Evolutionary conservation across 139 green algal genomes (phyloP).

Genomic region (Diplosphaera chodatii): DNA sequence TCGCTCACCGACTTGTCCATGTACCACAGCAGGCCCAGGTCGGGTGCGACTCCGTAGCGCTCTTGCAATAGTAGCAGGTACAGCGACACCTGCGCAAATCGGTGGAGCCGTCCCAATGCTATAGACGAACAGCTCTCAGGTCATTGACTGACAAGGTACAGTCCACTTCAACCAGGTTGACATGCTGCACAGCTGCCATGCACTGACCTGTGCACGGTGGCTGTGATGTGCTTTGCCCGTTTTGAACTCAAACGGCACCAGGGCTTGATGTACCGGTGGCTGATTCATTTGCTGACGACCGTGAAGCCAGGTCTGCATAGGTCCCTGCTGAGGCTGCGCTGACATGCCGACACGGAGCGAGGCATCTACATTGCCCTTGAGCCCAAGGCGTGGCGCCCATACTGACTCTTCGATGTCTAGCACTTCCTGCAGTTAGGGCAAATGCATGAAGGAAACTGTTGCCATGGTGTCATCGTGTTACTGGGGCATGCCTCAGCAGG

Average conservation of each 20-base stretch:
- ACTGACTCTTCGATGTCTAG: slow-evolving; percentile 93
- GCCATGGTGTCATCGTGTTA: too few species aligned
- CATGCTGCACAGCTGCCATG: too few species aligned
- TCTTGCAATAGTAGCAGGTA: slow-evolving; percentile 82
- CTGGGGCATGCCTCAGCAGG: too few species aligned
- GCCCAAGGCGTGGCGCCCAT: slow-evolving; percentile 76
- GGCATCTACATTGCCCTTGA: slow-evolving; percentile 91
- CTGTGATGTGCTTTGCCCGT: slow-evolving; percentile 62
- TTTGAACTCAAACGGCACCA: slow-evolving; percentile 95
- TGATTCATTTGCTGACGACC: too few species aligned
- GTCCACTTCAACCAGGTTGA: too few species aligned
- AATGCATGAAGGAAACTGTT: too few species aligned
- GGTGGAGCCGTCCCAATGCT: too few species aligned
- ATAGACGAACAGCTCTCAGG: too few species aligned
- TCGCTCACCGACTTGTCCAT: slow-evolving; percentile 8
- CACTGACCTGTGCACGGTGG: slow-evolving; percentile 69
- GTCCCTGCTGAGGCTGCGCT: too few species aligned
- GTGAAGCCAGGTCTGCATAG: too few species aligned
- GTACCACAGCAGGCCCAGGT: slow-evolving; percentile 71
- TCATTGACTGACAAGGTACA: too few species aligned
- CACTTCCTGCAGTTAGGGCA: slow-evolving; percentile 36
- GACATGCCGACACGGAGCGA: slow-evolving; percentile 42
- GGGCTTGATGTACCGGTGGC: slow-evolving; percentile 2
- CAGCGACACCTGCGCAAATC: slow-evolving; percentile 62
- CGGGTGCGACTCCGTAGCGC: slow-evolving; percentile 48